Percentiles rank a stretch among this genome's conserved stretches.
Conservation (phyloP, 2,329 filamentous ascomycete genomes). For the Epichloe scottii region DNA sequence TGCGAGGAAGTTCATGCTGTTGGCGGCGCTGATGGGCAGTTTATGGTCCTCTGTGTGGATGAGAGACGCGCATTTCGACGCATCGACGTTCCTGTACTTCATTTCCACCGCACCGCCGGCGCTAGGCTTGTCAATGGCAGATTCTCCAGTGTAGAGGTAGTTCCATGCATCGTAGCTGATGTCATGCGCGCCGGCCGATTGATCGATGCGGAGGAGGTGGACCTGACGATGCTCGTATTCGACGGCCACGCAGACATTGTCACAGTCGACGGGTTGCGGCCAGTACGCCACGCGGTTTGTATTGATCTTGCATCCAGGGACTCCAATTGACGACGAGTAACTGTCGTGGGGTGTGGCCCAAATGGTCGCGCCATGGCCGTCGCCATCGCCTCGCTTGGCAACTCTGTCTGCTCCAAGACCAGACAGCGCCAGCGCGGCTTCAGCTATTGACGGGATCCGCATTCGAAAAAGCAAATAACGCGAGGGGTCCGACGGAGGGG, state of each 20-base stretch:
- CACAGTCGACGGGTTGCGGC: conserved; percentile 41
- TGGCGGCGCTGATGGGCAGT: conserved; percentile 33
- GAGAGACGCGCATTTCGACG: conserved; percentile 34
- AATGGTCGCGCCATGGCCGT: conserved; percentile 11
- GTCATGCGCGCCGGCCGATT: conserved; percentile 44
- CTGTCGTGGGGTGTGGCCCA: conserved; percentile 41
- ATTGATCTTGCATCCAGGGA: conserved; percentile 48
- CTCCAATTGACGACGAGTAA: conserved; percentile 46
- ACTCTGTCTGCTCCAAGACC: neutral
- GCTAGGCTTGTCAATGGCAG: conserved; percentile 31
- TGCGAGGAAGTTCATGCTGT: conserved; percentile 40
- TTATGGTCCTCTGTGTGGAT: conserved; percentile 28
- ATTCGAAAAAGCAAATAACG: neutral
- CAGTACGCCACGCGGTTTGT: conserved; percentile 50
- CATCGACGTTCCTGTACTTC: conserved; percentile 30
- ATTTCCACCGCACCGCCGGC: conserved; percentile 37
- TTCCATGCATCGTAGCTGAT: conserved; percentile 51
- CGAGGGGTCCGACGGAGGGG: neutral
- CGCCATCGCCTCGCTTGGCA: conserved; percentile 5
- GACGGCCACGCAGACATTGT: conserved; percentile 42
- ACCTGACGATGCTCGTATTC: conserved; percentile 35
- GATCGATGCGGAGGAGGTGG: conserved; percentile 47
- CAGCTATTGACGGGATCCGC: neutral
- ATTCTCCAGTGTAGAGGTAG: conserved; percentile 38
- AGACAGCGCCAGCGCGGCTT: neutral